phyloP scores from a whole-genome alignment of 805 yeast genomes.

The Candida coleopterorum region DNA sequence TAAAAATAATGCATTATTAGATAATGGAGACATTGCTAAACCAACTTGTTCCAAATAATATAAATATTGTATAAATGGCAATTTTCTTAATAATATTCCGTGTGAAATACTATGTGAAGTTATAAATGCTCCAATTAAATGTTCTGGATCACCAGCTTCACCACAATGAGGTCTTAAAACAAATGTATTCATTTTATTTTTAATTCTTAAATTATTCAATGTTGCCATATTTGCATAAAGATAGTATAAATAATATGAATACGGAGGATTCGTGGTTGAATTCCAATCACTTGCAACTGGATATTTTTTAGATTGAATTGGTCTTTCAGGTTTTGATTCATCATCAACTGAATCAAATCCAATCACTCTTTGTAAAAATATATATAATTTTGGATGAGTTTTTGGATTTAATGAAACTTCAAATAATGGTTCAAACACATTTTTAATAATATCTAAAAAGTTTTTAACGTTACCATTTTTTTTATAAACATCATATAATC shows the following conservation, averaged over 20 bases:
- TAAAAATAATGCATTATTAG: constrained; percentile 92
- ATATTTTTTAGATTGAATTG: constrained; percentile 66
- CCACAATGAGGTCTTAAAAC: constrained; percentile 98
- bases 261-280: constrained; percentile 83
- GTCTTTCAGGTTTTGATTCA: constrained; percentile 86
- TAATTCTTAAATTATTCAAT: constrained; percentile 76
- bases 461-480: constrained; percentile 61
- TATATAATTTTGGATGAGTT: constrained; percentile 84
- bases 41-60: constrained; percentile 94
- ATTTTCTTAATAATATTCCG: constrained; percentile 87
- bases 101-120: constrained; percentile 92
- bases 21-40: constrained; percentile 96
- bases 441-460: constrained; percentile 74
- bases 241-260: constrained; percentile 90
- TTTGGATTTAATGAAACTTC: constrained; percentile 85
- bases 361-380: constrained; percentile 87
- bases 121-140: constrained; percentile 82
- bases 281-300: constrained; percentile 89
- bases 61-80: constrained; percentile 91
- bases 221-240: constrained; percentile 82
- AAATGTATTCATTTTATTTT: constrained; percentile 77
- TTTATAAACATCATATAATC: constrained; percentile 87
- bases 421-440: constrained; percentile 81
- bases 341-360: constrained; percentile 99
- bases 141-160: constrained; percentile 99